Percentiles rank a stretch among this genome's conserved stretches.
phyloP scores from a whole-genome alignment of 1,284 basidiomycete species.

The Xerocomus cyaneibrunnescens region DNA sequence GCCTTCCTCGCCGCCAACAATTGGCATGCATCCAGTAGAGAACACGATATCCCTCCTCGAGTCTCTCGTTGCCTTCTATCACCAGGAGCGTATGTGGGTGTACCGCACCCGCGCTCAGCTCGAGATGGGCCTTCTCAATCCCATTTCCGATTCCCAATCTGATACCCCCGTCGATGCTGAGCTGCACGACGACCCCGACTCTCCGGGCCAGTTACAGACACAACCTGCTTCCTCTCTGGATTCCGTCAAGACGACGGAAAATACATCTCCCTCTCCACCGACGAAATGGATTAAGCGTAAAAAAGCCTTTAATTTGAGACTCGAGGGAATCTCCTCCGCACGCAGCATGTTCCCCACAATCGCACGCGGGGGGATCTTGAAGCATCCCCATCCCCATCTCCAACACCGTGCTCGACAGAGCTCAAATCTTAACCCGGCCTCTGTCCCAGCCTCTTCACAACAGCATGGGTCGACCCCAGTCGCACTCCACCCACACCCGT shows the following conservation, averaged over 20 bases:
- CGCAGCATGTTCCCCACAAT: conserved; percentile 23
- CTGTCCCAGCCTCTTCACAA: conserved; percentile 20
- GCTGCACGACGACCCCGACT: conserved; percentile 17
- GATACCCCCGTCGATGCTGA: conserved; percentile 25
- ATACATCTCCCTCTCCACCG: conserved; percentile 29
- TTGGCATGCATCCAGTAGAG: conserved; percentile 33
- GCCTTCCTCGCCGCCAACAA: conserved; percentile 43
- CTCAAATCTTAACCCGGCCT: conserved; percentile 34
- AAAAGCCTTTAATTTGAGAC: conserved; percentile 46
- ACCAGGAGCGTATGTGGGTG: conserved; percentile 67
- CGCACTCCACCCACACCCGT: conserved; percentile 22
- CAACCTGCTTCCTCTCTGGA: conserved; percentile 21
- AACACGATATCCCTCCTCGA: conserved; percentile 58
- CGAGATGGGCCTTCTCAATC: conserved; percentile 39
- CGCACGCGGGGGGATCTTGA: conserved; percentile 29
- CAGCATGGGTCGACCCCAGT: conserved; percentile 21
- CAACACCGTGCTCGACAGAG: conserved; percentile 34
- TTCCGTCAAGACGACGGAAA: conserved; percentile 22
- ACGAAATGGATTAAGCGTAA: conserved; percentile 45
- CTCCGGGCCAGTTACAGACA: conserved; percentile 13
- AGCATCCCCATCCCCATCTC: conserved; percentile 26
- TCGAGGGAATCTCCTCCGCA: conserved; percentile 44
- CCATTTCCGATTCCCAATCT: conserved; percentile 22
- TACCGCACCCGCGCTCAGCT: conserved; percentile 51
- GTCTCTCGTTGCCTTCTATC: conserved; percentile 62